Percentiles rank a stretch among this genome's conserved stretches.
phyloP scores from a whole-genome alignment of 305 asterid genomes.

The Fraxinus angustifolia region DNA sequence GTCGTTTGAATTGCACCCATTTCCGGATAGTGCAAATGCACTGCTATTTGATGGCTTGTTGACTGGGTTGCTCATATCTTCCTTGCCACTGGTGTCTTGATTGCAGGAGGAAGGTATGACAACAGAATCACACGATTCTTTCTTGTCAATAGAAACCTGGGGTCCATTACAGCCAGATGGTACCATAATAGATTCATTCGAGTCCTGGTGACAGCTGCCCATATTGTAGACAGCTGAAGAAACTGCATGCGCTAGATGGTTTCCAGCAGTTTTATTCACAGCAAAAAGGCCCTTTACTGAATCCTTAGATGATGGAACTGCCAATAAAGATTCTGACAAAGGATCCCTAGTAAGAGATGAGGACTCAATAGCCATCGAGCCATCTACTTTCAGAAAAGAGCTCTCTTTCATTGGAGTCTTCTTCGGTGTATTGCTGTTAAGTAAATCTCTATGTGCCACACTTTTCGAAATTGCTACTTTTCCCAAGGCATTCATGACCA shows the following conservation, averaged over 20 bases:
- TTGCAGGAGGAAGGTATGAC: conserved; percentile 22
- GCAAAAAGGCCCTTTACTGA: conserved; percentile 25
- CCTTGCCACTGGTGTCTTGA: conserved; percentile 14
- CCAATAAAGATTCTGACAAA: conserved; percentile 16
- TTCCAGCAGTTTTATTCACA: conserved; percentile 19
- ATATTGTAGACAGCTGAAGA: conserved; percentile 18
- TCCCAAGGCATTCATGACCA: conserved; percentile 41
- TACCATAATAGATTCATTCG: conserved; percentile 24
- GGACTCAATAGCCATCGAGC: conserved; percentile 21
- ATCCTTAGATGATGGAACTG: conserved; percentile 31
- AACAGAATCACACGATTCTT: conserved; percentile 29
- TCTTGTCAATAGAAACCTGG: conserved; percentile 23
- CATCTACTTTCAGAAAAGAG: conserved; percentile 23
- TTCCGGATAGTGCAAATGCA: conserved; percentile 14
- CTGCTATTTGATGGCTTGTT: conserved; percentile 24
- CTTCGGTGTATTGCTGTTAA: conserved; percentile 18
- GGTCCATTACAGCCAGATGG: conserved; percentile 19
- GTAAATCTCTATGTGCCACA: conserved; percentile 33
- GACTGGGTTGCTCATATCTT: conserved; percentile 23
- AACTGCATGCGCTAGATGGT: conserved; percentile 20
- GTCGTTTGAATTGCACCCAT: conserved; percentile 21
- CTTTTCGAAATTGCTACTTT: conserved; percentile 40
- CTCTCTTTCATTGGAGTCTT: conserved; percentile 28
- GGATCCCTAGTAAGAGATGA: conserved; percentile 30
- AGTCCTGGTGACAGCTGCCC: conserved; percentile 24